Percentiles rank a stretch among this genome's conserved stretches.
phyloP scores from a whole-genome alignment of 78 protist species.

The Anaeramoeba flamelloides region DNA sequence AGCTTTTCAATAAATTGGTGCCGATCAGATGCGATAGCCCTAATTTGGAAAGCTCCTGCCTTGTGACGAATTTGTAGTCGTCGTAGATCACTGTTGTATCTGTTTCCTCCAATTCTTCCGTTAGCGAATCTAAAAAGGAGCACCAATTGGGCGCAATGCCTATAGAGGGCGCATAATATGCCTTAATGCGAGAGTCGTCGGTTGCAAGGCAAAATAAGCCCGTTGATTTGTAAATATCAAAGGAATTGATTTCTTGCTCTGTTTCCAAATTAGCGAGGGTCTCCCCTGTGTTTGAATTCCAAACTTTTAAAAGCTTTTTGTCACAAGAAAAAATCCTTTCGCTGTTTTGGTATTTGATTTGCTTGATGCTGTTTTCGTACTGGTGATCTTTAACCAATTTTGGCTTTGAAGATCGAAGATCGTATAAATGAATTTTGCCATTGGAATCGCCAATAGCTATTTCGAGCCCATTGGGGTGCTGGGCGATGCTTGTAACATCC shows the following conservation, averaged over 20 bases:
- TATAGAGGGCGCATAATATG: constrained; percentile 69
- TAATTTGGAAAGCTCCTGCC: constrained; percentile 48
- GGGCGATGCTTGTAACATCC: background rate
- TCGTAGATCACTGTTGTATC: constrained; percentile 33
- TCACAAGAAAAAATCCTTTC: background rate
- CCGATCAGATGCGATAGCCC: constrained; percentile 51
- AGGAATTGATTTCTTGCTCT: background rate
- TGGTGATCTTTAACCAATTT: constrained; percentile 59
- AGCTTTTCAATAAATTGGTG: constrained; percentile 38
- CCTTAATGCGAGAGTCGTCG: constrained; percentile 51
- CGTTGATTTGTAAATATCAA: constrained; percentile 4
- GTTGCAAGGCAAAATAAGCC: constrained; percentile 66
- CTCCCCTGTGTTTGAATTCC: background rate
- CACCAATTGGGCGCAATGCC: constrained; percentile 97
- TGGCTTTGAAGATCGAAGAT: constrained; percentile 57
- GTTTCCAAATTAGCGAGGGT: background rate
- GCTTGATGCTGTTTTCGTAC: constrained; percentile 47
- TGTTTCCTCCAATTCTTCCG: constrained; percentile 42
- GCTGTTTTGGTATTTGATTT: background rate
- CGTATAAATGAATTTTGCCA: constrained; percentile 65
- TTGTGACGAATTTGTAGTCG: constrained; percentile 77
- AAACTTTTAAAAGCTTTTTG: background rate
- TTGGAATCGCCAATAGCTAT: constrained; percentile 58
- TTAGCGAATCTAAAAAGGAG: constrained; percentile 64
- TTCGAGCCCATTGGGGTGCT: constrained; percentile 40